Conservation (phyloP, 805 yeast species). For the Monosporozyma aerobia region DNA sequence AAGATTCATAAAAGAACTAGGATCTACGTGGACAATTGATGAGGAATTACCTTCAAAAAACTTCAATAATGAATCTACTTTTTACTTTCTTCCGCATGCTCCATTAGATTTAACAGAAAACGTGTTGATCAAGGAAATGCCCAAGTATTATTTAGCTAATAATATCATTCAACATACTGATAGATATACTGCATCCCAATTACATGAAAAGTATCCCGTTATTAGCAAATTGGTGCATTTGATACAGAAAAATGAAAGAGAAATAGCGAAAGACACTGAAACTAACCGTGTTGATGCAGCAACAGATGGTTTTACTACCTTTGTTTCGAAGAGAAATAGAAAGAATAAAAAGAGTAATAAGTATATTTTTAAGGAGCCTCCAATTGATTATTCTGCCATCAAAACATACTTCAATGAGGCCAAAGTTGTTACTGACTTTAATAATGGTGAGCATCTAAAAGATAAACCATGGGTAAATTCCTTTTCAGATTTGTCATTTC, state of each 20-base stretch:
- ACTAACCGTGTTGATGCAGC: slow-evolving; percentile 4
- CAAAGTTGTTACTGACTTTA: slow-evolving; percentile 16
- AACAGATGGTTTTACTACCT: slow-evolving; percentile 17
- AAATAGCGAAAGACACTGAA: slow-evolving; percentile 9
- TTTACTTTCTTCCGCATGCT: slow-evolving; percentile 71
- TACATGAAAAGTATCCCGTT: slow-evolving; percentile 36
- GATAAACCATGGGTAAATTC: slow-evolving; percentile 39
- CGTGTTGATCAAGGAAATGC: slow-evolving; percentile 29
- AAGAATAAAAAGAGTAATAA: slow-evolving; percentile 9
- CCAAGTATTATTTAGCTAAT: slow-evolving; percentile 41
- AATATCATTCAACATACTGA: slow-evolving; percentile 46
- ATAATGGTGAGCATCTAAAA: slow-evolving; percentile 15
- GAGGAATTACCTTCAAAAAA: slow-evolving; percentile 15
- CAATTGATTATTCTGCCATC: slow-evolving; percentile 16
- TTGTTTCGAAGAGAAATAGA: slow-evolving; percentile 16
- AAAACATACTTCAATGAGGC: slow-evolving; percentile 16
- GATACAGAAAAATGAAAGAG: neutral
- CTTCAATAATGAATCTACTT: slow-evolving; percentile 17
- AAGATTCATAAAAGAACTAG: slow-evolving; percentile 24
- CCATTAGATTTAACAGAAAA: slow-evolving; percentile 46
- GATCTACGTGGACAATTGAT: slow-evolving; percentile 23
- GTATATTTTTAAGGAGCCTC: slow-evolving; percentile 9
- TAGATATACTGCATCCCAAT: slow-evolving; percentile 36
- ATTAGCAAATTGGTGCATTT: slow-evolving; percentile 32
- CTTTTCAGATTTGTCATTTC: slow-evolving; percentile 45